Evolutionary conservation across 1,284 basidiomycete genomes (phyloP).

Genomic region (Grifola frondosa): DNA sequence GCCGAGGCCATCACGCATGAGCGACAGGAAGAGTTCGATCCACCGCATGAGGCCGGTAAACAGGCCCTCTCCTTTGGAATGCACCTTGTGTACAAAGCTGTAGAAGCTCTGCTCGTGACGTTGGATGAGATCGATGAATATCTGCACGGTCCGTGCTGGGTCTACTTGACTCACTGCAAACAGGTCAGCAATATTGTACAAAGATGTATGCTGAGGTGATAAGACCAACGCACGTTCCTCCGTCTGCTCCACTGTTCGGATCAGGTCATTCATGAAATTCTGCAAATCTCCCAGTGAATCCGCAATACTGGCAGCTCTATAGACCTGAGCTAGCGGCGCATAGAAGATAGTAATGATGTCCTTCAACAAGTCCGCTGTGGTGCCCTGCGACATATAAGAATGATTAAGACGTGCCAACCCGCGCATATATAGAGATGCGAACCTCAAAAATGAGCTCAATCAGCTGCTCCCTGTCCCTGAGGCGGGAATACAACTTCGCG

Average conservation of each 20-base stretch:
- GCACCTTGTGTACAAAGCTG: constrained; percentile 97
- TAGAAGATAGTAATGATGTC: constrained; percentile 99
- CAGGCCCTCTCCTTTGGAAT: constrained; percentile 93
- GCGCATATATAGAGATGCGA: constrained; percentile 16
- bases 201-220: background rate
- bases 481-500: constrained; percentile 72
- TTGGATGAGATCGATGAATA: constrained; percentile 91
- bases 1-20: constrained; percentile 87
- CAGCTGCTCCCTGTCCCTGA: constrained; percentile 90
- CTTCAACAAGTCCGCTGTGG: constrained; percentile 92
- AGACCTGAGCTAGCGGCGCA: constrained; percentile 95
- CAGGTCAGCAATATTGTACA: background rate
- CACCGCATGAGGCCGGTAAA: constrained; percentile 96
- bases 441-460: constrained; percentile 96
- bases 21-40: constrained; percentile 94
- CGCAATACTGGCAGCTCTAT: constrained; percentile 95
- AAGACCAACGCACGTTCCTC: constrained; percentile 76
- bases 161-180: constrained; percentile 77
- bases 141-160: constrained; percentile 85
- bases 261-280: constrained; percentile 94
- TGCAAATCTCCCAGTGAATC: constrained; percentile 93
- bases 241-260: constrained; percentile 88
- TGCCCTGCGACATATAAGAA: constrained; percentile 74
- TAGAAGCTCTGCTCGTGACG: constrained; percentile 97
- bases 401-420: background rate